A percentile compares a stretch with the other conserved stretches of the same genome.
These are phyloP conservation scores for Fragilaria crotonensis DNA, from an alignment of 108 stramenopile genomes.

Conservation along the genomic window DNA sequence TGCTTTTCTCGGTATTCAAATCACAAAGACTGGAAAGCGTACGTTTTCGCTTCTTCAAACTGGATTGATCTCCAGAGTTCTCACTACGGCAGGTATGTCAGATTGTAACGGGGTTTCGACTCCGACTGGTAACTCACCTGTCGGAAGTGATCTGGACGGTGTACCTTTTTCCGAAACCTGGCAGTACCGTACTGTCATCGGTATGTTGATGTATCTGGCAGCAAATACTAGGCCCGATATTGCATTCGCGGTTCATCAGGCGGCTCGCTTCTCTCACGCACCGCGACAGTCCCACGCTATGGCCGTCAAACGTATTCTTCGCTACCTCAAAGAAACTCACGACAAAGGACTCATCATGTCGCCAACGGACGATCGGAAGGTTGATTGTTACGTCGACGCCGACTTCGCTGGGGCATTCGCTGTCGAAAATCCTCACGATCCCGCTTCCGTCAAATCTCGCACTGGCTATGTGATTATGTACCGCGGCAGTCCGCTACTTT, in stretches of 20 bases:
- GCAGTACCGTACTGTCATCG: constrained; percentile 27
- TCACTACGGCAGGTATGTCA: constrained; percentile 10
- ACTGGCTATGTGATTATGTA: constrained; percentile 16
- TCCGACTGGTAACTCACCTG: too few relatives aligned
- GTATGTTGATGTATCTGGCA: constrained; percentile 41
- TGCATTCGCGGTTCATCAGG: constrained; percentile 26
- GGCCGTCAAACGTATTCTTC: constrained; percentile 18
- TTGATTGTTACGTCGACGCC: constrained; percentile 26
- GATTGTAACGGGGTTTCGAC: constrained; percentile 12
- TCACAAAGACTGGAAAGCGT: constrained; percentile 18
- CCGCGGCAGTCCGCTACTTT: constrained; percentile 13
- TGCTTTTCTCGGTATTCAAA: too few relatives aligned
- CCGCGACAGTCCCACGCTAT: constrained; percentile 20
- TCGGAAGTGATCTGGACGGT: constrained; percentile 28
- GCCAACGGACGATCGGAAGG: constrained; percentile 6
- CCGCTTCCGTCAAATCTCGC: constrained; percentile 7
- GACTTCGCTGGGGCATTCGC: constrained; percentile 15
- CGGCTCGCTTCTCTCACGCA: constrained; percentile 24
- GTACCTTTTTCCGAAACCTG: constrained; percentile 14
- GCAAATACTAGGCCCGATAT: constrained; percentile 31
- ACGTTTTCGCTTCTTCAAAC: constrained; percentile 23
- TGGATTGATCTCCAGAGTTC: constrained; percentile 22
- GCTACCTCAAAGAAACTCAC: constrained; percentile 10
- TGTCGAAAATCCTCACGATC: background rate
- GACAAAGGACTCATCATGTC: constrained; percentile 18